Evolutionary conservation across 768 basidiomycete species (phyloP), one percentile per base, ranked within the genome.

Genomic region (Jaapia argillacea): DNA sequence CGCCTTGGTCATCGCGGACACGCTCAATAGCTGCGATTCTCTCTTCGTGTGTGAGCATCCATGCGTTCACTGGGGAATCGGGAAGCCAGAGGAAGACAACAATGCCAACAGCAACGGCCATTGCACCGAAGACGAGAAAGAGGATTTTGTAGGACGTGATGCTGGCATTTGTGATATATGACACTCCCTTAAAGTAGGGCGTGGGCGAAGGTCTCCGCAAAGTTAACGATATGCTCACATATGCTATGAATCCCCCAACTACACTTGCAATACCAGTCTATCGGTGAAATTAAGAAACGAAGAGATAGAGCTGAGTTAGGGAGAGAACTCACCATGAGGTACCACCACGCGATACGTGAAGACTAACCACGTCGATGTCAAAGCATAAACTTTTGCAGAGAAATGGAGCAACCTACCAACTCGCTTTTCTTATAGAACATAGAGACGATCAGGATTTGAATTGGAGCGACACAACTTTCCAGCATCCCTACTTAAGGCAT

Each of bases 381-480:
- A 33, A 33, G 16, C 28, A 33, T 10, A 33, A 16, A 33, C 10
- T 33, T 16, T 33, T 33, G 28, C 28, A 13, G 7, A 13, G 7
- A 38, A 10, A 33, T 33, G 16, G 10, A 38, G 10, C 7, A 38
- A 7, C 37, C 22, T 36, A 67, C 72, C 64, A 81, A 78, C 50
- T 81, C 79, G 41, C 77, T 63, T 58, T 80, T 81, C 65, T 74
- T 77, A 61, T 80, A 81, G 54, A 80, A 81, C 72, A 79, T 77
- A 5, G 75, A 71, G 33, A 79, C 68, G 31, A 81, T 68, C 40
- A 80, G 59, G 55, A 81, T 75, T 25, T 81, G 61, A 49, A 69
- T 75, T 0, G 80, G 80, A 4, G 76, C 70, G 13, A 81, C 80
- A 51, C 78, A 79, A 48, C 69, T 70, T 55, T 83, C 80, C 52